These are phyloP conservation scores for Kwoniella dejecticola DNA, from an alignment of 768 basidiomycete genomes.

Conservation along the genomic window DNA sequence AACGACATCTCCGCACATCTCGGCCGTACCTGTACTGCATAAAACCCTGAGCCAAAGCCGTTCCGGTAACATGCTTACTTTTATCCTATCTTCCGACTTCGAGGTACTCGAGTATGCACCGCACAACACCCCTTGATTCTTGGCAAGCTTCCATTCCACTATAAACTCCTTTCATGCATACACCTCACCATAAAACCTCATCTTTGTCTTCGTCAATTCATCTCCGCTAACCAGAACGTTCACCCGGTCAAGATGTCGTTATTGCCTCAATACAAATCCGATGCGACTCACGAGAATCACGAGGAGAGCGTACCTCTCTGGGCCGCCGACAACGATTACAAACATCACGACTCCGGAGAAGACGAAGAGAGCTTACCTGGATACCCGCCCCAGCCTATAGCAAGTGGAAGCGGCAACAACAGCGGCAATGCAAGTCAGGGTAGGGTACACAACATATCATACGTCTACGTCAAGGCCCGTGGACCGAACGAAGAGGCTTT, in stretches of 20 bases:
- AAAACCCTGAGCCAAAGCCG: too few relatives aligned
- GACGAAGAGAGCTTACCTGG: not conserved
- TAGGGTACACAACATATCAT: slow-evolving; percentile 12
- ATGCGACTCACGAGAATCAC: not conserved
- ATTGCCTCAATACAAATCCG: slow-evolving; percentile 4
- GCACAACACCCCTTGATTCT: too few relatives aligned
- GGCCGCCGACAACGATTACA: not conserved
- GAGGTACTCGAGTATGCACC: too few relatives aligned
- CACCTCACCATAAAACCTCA: not conserved
- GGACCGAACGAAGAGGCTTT: slow-evolving; percentile 25
- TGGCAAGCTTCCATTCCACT: too few relatives aligned
- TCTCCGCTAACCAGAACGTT: not conserved
- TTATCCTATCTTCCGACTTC: too few relatives aligned
- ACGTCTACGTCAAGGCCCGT: slow-evolving; percentile 28
- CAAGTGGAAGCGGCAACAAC: not conserved
- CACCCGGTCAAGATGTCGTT: not conserved
- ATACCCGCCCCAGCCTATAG: slow-evolving; percentile 7
- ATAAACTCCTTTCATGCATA: too few relatives aligned
- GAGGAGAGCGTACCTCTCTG: not conserved
- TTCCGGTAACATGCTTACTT: too few relatives aligned
- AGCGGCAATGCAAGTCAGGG: too few relatives aligned
- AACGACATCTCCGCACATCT: too few relatives aligned
- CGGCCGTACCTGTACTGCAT: too few relatives aligned
- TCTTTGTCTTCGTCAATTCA: not conserved
- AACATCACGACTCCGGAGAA: not conserved